Conservation (phyloP, 257 asterid species). For the Avicennia marina region DNA sequence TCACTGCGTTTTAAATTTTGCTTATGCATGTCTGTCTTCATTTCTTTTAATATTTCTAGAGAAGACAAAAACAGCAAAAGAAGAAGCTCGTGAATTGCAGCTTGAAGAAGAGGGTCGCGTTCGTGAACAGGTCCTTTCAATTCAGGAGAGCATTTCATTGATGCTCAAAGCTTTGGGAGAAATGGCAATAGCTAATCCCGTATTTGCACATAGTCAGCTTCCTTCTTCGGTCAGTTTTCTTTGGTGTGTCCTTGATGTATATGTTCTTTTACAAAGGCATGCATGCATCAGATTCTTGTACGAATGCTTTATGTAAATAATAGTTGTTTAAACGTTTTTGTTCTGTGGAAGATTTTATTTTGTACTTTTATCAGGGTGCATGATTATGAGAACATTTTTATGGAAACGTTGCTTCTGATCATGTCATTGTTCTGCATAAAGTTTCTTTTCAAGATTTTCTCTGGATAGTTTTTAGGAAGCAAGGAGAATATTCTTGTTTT, state of each 20-base stretch:
- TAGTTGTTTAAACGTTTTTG: neutral
- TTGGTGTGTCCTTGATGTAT: neutral
- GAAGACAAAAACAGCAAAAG: constrained; percentile 86
- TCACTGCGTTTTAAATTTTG: neutral
- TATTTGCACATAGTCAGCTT: constrained; percentile 92
- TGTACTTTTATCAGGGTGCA: constrained; percentile 3
- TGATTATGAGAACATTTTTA: constrained; percentile 5
- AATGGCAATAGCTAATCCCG: constrained; percentile 86
- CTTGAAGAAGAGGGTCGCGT: constrained; percentile 73
- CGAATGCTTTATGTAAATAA: neutral
- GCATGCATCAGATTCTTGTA: neutral
- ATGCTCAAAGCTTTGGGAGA: constrained; percentile 91
- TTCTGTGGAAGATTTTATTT: constrained; percentile 4
- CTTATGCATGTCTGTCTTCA: constrained; percentile 3
- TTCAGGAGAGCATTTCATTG: constrained; percentile 66
- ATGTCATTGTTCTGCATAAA: neutral
- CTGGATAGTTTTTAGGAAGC: neutral
- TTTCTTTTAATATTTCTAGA: constrained; percentile 36
- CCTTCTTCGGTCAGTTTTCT: constrained; percentile 75
- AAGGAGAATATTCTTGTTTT: neutral
- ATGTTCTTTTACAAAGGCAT: no score
- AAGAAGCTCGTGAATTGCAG: constrained; percentile 97
- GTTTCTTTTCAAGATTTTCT: neutral
- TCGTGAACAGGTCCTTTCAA: constrained; percentile 59
- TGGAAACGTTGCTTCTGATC: neutral